Conservation (phyloP, 1,284 basidiomycete species). For the Cryptococcus sp. region DNA sequence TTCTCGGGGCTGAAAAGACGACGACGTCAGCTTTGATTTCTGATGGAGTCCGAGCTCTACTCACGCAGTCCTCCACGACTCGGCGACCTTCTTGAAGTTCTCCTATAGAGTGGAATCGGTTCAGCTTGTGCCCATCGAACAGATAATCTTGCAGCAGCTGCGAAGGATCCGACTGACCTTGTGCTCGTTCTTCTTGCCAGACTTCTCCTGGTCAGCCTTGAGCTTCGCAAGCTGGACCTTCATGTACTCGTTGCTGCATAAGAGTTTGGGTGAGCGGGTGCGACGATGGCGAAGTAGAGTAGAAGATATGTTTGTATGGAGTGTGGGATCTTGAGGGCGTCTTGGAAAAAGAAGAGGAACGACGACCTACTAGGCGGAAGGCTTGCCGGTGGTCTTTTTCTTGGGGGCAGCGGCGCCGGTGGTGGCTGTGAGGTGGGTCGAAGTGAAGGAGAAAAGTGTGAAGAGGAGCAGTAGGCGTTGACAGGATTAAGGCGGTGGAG, state of each 20-base stretch:
- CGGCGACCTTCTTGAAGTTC: conserved; percentile 50
- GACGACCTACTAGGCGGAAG: conserved; percentile 46
- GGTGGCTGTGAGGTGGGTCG: conserved; percentile 9
- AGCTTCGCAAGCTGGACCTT: conserved; percentile 53
- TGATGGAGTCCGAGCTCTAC: conserved; percentile 14
- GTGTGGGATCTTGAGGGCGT: neutral
- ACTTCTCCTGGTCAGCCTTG: conserved; percentile 49
- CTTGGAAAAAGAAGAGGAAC: conserved; percentile 5
- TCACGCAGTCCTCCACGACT: conserved; percentile 47
- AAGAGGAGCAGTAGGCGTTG: neutral
- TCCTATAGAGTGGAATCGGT: conserved; percentile 23
- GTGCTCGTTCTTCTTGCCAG: conserved; percentile 47
- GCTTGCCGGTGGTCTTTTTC: conserved; percentile 34
- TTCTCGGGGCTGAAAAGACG: conserved; percentile 43
- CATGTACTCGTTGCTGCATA: conserved; percentile 49
- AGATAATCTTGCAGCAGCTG: neutral
- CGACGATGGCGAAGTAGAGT: neutral
- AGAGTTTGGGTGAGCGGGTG: conserved; percentile 1
- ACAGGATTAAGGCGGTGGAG: conserved; percentile 5
- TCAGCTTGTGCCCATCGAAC: conserved; percentile 8
- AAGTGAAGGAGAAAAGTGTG: neutral
- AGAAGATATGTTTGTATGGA: neutral
- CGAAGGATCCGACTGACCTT: conserved; percentile 30
- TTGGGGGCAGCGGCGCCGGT: conserved; percentile 29
- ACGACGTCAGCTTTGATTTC: neutral